Percentiles rank a stretch among this genome's conserved stretches.
These are phyloP conservation scores for Argentina anserina DNA, from an alignment of 306 rosid genomes.

Conservation along the genomic window DNA sequence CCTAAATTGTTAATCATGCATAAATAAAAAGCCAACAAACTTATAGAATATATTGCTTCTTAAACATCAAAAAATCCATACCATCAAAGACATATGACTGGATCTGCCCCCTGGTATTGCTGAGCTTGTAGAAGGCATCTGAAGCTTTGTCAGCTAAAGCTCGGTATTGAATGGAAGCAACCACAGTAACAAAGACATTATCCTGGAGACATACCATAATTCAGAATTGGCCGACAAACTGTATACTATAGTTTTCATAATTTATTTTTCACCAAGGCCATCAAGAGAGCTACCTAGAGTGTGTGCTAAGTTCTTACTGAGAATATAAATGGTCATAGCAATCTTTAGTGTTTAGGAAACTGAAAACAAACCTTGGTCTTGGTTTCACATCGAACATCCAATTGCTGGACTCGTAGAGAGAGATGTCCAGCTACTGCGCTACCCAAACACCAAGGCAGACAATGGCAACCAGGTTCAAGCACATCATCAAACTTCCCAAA, in stretches of 20 bases:
- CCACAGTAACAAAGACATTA: slow-evolving; percentile 55
- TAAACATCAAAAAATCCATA: slow-evolving; percentile 21
- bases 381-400: slow-evolving; percentile 59
- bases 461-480: slow-evolving; percentile 54
- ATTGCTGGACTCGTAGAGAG: slow-evolving; percentile 54
- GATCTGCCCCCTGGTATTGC: slow-evolving; percentile 51
- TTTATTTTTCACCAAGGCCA: neutral
- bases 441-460: slow-evolving; percentile 53
- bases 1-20: neutral
- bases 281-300: neutral
- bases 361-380: slow-evolving; percentile 45
- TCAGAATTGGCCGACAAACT: slow-evolving; percentile 13
- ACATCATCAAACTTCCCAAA: slow-evolving; percentile 54
- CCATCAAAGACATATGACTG: slow-evolving; percentile 60
- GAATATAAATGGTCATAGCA: neutral
- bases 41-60: neutral
- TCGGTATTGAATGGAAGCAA: slow-evolving; percentile 56
- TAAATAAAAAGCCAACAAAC: neutral
- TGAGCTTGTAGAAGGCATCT: slow-evolving; percentile 59
- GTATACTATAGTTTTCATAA: neutral
- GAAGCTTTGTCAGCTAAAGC: slow-evolving; percentile 45
- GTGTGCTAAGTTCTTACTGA: neutral
- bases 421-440: slow-evolving; percentile 45
- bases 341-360: neutral
- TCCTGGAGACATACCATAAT: slow-evolving; percentile 31